Evolutionary conservation across 352 stramenopile genomes (phyloP), one percentile per base, ranked within the genome.

Genomic region (Halophytophthora polymorphica): DNA sequence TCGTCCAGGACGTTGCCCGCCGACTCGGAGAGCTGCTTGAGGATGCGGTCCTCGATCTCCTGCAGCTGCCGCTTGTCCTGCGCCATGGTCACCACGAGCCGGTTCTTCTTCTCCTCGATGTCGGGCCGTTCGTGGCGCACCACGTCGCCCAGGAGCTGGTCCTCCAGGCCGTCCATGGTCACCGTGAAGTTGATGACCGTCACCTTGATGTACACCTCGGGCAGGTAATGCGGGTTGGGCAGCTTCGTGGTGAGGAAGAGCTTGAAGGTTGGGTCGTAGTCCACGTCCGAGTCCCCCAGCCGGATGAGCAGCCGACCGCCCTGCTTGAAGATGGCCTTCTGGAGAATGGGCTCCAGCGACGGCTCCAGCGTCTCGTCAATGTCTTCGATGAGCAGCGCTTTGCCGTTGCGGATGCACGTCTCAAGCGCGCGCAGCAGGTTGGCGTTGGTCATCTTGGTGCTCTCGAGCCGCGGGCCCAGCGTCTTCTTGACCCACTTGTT

Each of bases 161-260:
- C 87, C 42, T 97, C 91, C 12, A 98, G 58, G 0, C 93, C 93
- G 17, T 95, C 83, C 82, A 97, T 96, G 14, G 93, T 98, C 40
- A 98, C 90, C 1, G 92, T 98, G 58, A 98, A 98, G 66, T 98
- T 98, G 66, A 98, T 98, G 11, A 98, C 77, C 2, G 91, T 98
- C 36, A 98, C 92, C 62, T 98, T 98, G 62, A 98, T 98, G 73
- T 95, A 98, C 5, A 98, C 84, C 28, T 98, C 93, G 0, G 93
- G 93, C 7, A 98, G 63, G 53, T 98, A 98, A 65, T 98, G 92
- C 7, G 92, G 92, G 51, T 98, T 98, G 6, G 92, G 78, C 17
- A 97, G 67, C 58, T 98, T 98, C 0, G 92, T 98, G 0, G 93
- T 97, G 35, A 98, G 69, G 51, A 92, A 97, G 13, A 98, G 63